Evolutionary conservation across 768 basidiomycete species (phyloP), one percentile per base, ranked within the genome.

Genomic region (Boletus subcaerulescens): DNA sequence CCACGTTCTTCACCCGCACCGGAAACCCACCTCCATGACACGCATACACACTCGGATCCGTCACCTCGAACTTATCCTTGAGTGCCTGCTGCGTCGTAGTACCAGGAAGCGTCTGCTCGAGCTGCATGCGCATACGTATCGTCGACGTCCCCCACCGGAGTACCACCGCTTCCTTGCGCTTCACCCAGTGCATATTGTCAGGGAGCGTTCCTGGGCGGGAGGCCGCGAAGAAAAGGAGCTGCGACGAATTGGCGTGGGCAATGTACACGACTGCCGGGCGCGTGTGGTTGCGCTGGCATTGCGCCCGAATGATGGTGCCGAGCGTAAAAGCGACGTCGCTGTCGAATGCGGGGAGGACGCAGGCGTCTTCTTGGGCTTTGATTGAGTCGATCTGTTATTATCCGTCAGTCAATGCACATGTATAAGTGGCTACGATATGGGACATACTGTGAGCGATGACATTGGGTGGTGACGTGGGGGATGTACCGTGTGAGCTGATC

Each of bases 21-120:
- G 73, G 73, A 46, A 74, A 65, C 6, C 67, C 72, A 1, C 73
- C 71, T 1, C 71, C 69, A 35, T 71, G 68, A 42, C 67, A 67
- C 7, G 56, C 65, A 49, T 72, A 72, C 38, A 55, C 40, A 11
- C 65, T 67, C 31, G 71, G 60, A 40, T 70, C 66, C 15, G 55
- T 57, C 50, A 71, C 52, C 60, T 61, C 60, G 29, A 59, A 73
- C 42, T 48, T 60, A 3, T 50, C 56, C n/a, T 56, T 38, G 40
- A 59, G 57, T 54, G 32, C n/a, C 7, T 42, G 11, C 50, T 51
- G 61, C 35, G 3, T 1, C 0, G 7, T 8, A 33, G 5, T 2
- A 14, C 8, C 2, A 4, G 3, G 0, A 14, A 8, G 1, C 49
- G 20, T 9, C 56, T 65, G 15, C 29, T 29, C 29, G 29, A 29